phyloP scores from a whole-genome alignment of 2,329 filamentous ascomycete genomes.

The Ophiocordyceps polyrhachis-furcata region DNA sequence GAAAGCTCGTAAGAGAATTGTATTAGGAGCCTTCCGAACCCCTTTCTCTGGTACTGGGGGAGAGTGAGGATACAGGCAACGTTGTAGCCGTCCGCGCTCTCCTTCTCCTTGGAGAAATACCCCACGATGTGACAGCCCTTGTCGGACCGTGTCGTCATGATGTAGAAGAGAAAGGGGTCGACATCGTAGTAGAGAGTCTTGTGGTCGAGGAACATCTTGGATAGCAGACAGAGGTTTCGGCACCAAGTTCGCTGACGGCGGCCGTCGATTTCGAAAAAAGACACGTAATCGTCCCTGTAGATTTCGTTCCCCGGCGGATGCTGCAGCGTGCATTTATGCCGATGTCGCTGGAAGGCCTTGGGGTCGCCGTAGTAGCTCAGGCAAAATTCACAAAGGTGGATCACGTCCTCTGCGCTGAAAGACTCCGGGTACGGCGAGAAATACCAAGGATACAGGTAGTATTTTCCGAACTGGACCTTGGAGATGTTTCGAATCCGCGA shows the following conservation, averaged over 20 bases:
- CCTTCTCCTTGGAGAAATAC: conserved; percentile 99
- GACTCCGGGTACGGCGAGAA: conserved; percentile 91
- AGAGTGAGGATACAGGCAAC: conserved; percentile 94
- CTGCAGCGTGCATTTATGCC: conserved; percentile 72
- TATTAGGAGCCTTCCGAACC: conserved; percentile 82
- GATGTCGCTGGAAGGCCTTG: conserved; percentile 69
- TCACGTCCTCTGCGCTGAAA: conserved; percentile 73
- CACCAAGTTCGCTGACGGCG: conserved; percentile 90
- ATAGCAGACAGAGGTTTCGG: conserved; percentile 82
- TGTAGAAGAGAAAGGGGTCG: conserved; percentile 97
- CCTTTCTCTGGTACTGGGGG: conserved; percentile 89
- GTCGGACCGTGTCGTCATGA: conserved; percentile 81
- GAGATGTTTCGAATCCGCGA: conserved; percentile 89
- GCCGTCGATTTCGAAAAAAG: conserved; percentile 95
- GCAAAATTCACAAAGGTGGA: conserved; percentile 97
- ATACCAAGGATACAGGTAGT: conserved; percentile 94
- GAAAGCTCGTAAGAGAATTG: conserved; percentile 96
- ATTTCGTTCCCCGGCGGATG: conserved; percentile 97
- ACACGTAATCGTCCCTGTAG: conserved; percentile 83
- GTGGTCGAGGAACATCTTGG: conserved; percentile 92
- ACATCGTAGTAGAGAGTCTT: conserved; percentile 99
- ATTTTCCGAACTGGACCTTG: conserved; percentile 82
- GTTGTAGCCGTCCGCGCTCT: conserved; percentile 92
- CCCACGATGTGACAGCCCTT: conserved; percentile 91
- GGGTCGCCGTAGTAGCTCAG: conserved; percentile 74